These are phyloP conservation scores for Scorias spongiosa DNA, from an alignment of 2,329 filamentous ascomycete genomes.

Conservation along the genomic window DNA sequence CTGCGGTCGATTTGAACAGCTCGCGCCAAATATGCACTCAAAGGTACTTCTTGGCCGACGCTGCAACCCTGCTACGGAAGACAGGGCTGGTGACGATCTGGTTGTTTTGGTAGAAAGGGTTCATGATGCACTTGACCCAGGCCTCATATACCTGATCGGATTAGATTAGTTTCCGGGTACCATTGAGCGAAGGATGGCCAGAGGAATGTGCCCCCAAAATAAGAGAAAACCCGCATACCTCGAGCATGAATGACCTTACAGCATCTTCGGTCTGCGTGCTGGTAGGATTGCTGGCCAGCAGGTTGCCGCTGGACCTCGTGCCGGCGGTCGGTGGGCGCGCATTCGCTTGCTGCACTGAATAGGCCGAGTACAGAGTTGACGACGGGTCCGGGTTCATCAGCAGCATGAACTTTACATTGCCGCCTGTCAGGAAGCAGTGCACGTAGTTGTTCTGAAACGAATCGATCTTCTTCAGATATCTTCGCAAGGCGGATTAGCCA, in stretches of 20 bases:
- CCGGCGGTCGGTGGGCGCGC: constrained; percentile 14
- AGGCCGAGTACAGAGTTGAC: constrained; percentile 19
- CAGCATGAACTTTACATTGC: constrained; percentile 85
- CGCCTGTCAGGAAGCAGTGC: constrained; percentile 84
- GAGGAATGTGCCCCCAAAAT: not conserved
- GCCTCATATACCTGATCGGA: constrained; percentile 60
- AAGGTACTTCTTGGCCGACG: constrained; percentile 62
- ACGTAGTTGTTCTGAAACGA: constrained; percentile 88
- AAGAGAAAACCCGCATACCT: constrained; percentile 28
- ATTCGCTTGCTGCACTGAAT: constrained; percentile 13
- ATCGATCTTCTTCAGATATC: constrained; percentile 94
- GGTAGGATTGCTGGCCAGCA: constrained; percentile 51
- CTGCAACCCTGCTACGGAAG: constrained; percentile 66
- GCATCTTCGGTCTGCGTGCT: constrained; percentile 89
- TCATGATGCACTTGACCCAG: constrained; percentile 96
- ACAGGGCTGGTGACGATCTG: constrained; percentile 75
- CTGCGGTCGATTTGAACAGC: too few relatives aligned
- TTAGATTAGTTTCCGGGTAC: constrained; percentile 1
- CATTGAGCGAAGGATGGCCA: not conserved
- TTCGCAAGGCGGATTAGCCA: constrained; percentile 20
- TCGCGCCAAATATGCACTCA: not conserved
- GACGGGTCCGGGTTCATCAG: constrained; percentile 60
- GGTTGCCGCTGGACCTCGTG: constrained; percentile 12
- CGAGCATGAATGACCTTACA: constrained; percentile 82
- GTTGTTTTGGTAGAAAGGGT: constrained; percentile 79